Conservation (phyloP, 768 basidiomycete genomes). For the Piloderma croceum region DNA sequence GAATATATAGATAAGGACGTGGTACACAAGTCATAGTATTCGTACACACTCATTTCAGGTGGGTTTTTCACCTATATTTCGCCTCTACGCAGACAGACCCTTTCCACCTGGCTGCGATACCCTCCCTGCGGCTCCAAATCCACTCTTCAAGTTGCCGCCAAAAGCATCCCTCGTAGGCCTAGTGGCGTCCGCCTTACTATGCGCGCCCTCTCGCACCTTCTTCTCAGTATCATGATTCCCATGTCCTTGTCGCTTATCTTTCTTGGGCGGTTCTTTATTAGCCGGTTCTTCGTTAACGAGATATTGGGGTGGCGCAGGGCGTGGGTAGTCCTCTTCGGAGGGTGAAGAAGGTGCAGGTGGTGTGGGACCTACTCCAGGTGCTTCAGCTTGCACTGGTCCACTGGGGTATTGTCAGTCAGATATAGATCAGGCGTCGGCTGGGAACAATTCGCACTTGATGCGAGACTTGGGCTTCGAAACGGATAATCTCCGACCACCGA, state of each 20-base stretch:
- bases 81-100: no score
- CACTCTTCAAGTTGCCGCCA: conserved; percentile 26
- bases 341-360: no score
- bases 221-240: conserved; percentile 34
- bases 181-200: conserved; percentile 43
- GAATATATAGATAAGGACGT: no score
- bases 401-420: no score
- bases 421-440: no score
- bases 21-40: no score
- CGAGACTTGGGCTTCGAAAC: conserved; percentile 33
- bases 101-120: conserved; percentile 57
- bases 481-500: conserved; percentile 50
- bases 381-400: no score
- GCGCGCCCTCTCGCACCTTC: conserved; percentile 39
- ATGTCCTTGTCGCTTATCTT: conserved; percentile 45
- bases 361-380: no score
- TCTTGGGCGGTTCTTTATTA: conserved; percentile 34
- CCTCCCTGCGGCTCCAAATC: conserved; percentile 41
- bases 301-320: conserved; percentile 44
- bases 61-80: no score
- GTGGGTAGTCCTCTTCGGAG: conserved; percentile 49
- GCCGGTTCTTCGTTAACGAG: conserved; percentile 31
- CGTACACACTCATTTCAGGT: no score
- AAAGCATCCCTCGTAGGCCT: conserved; percentile 42
- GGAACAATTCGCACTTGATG: no score